Evolutionary conservation across 106 monocot genomes (phyloP), one percentile per base, ranked within the genome.

Genomic region (Platanthera zijinensis): DNA sequence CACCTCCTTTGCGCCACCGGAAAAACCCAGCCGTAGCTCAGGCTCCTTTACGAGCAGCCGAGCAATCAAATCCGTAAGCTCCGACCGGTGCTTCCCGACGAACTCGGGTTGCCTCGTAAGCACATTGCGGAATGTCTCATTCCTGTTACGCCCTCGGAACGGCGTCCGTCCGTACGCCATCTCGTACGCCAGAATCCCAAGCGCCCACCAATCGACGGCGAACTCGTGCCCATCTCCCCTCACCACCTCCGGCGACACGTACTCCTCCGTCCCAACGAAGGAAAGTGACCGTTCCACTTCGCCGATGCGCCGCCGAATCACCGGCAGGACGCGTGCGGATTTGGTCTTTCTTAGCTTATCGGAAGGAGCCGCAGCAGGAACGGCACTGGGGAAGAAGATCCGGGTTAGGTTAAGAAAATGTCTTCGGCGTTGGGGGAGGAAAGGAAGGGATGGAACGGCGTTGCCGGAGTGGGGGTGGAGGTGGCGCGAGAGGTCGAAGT

Each of bases 221-320:
- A 89, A 93, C 18, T 89, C 90, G 75, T 96, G 93, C 1, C 93
- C 93, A 14, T 96, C 93, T 6, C 90, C 96, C 5, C 82, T 82
- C 2, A 96, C 81, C 46, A 96, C 87, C 85, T 96, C 96, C 32
- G 96, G 96, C 59, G 96, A 69, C 22, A 96, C 93, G 87, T 96
- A 96, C 83, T 96, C 96, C 84, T 91, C 93, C 48, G 96, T 96
- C 13, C 96, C 96, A 15, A 96, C 96, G 76, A 96, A 96, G 3
- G 96, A 96, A 73, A 79, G 53, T 2, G 96, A 93, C 47, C 79
- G 71, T 75, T 89, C 93, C 15, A 82, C 82, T 8, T 57, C 62
- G 48, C 1, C 75, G 25, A 74, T 50, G 8, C 80, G 71, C 8
- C 80, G 80, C n/a, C 84, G 79, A 78, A 81, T 86, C 8, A 86